Evolutionary conservation across 768 basidiomycete genomes (phyloP).

Genomic region (Gelatoporia subvermispora): DNA sequence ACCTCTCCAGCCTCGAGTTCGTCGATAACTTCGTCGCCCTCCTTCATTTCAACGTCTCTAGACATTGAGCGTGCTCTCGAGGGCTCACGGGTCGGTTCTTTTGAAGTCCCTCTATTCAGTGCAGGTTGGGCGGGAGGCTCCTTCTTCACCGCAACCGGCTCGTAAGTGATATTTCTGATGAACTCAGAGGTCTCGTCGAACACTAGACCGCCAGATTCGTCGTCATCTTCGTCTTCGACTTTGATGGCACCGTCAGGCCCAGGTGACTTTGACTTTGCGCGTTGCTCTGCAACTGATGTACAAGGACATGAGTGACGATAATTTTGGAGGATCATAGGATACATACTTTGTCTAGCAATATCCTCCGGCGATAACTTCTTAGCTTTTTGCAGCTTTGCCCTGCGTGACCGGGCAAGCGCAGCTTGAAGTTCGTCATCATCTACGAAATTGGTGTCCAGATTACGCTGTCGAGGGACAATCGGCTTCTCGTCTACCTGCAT

Average conservation of each 20-base stretch:
- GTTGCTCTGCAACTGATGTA: slow-evolving; percentile 58
- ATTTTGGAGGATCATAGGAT: not conserved
- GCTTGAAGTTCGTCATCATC: slow-evolving; percentile 99
- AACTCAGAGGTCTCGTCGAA: slow-evolving; percentile 98
- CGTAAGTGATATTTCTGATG: slow-evolving; percentile 76
- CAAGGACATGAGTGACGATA: slow-evolving; percentile 5
- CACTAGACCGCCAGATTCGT: slow-evolving; percentile 56
- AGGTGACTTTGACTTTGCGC: slow-evolving; percentile 51
- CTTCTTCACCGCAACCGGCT: slow-evolving; percentile 41
- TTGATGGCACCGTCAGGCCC: slow-evolving; percentile 31
- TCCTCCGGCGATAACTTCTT: slow-evolving; percentile 82
- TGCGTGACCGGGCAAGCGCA: slow-evolving; percentile 79
- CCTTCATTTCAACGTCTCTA: slow-evolving; percentile 48
- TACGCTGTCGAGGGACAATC: slow-evolving; percentile 59
- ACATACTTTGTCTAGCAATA: slow-evolving; percentile 68
- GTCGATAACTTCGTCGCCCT: slow-evolving; percentile 57
- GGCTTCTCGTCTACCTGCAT: slow-evolving; percentile 84
- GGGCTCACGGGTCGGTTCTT: slow-evolving; percentile 6
- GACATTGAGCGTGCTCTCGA: slow-evolving; percentile 32
- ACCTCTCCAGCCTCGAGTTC: slow-evolving; percentile 84
- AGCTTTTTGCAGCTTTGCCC: slow-evolving; percentile 71
- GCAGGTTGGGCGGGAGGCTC: slow-evolving; percentile 19
- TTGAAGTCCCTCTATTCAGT: slow-evolving; percentile 22
- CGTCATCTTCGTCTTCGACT: slow-evolving; percentile 40
- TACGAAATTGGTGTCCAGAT: slow-evolving; percentile 85